A percentile compares a stretch with the other conserved stretches of the same genome.
These are phyloP conservation scores for Ceratocystis smalleyi DNA, from an alignment of 2,329 filamentous ascomycete species.

Conservation along the genomic window DNA sequence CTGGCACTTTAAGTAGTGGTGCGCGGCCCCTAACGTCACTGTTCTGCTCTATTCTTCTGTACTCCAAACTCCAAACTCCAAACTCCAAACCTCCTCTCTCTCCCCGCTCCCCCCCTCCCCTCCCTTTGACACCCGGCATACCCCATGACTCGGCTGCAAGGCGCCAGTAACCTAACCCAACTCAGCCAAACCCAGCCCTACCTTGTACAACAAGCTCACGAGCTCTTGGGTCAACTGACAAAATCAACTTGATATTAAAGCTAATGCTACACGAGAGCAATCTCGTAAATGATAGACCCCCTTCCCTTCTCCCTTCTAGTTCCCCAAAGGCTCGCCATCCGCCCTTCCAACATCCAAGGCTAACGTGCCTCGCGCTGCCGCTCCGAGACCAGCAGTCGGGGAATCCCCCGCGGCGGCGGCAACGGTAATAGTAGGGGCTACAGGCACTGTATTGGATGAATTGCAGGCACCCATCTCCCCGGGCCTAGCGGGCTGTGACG, in stretches of 20 bases:
- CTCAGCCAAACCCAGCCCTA: too few species aligned
- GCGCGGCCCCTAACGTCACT: too few species aligned
- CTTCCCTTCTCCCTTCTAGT: not conserved
- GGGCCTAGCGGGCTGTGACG: not conserved
- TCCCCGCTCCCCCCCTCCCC: too few species aligned
- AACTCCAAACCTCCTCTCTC: too few species aligned
- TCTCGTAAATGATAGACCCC: not conserved
- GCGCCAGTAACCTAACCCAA: too few species aligned
- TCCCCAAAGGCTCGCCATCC: slow-evolving; percentile 14
- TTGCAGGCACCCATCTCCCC: not conserved
- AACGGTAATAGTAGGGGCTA: not conserved
- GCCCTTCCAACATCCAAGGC: not conserved
- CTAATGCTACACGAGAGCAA: not conserved
- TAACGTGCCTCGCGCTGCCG: not conserved
- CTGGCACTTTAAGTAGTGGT: too few species aligned
- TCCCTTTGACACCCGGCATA: too few species aligned
- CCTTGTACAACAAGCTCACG: not conserved
- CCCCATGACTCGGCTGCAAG: too few species aligned
- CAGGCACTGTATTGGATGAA: not conserved
- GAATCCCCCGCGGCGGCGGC: not conserved
- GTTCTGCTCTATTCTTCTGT: too few species aligned
- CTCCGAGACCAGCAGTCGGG: not conserved
- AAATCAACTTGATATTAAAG: not conserved
- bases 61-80: too few species aligned
- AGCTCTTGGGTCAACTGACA: not conserved